Evolutionary conservation across 225 moss, liverwort and hornwort genomes (phyloP).

Genomic region (Sphagnum contortum): DNA sequence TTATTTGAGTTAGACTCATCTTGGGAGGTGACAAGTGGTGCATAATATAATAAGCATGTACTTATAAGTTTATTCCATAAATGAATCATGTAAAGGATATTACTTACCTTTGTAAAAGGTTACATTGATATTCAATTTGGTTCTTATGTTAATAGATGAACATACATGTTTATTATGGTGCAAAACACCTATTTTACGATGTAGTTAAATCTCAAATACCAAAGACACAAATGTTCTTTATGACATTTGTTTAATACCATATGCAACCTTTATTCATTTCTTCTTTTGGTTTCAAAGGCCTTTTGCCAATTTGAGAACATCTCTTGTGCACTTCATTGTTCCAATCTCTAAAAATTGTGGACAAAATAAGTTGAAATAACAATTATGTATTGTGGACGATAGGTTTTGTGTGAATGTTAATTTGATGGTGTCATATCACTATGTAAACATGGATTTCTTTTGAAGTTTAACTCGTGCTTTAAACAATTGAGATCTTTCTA

Average conservation of each 20-base stretch:
- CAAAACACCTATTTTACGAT: slow-evolving; percentile 68
- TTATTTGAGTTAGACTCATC: no score
- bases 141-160: background rate
- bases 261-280: background rate
- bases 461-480: slow-evolving; percentile 71
- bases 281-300: background rate
- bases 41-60: slow-evolving; percentile 8
- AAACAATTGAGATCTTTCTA: slow-evolving; percentile 1
- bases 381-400: slow-evolving; percentile 4
- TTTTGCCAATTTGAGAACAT: no score
- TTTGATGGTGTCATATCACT: slow-evolving; percentile 75
- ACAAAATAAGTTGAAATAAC: background rate
- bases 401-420: slow-evolving; percentile 85
- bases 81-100: no score
- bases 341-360: background rate
- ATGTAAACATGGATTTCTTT: slow-evolving; percentile 78
- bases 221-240: slow-evolving; percentile 82
- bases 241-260: slow-evolving; percentile 72
- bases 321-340: background rate
- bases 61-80: background rate
- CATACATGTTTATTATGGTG: slow-evolving; percentile 1
- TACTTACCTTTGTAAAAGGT: background rate
- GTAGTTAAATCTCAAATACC: slow-evolving; percentile 72
- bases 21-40: slow-evolving; percentile 58
- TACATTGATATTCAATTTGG: background rate